Evolutionary conservation across 345 rosid genomes (phyloP), one percentile per base, ranked within the genome.

Genomic region (Passiflora organensis): DNA sequence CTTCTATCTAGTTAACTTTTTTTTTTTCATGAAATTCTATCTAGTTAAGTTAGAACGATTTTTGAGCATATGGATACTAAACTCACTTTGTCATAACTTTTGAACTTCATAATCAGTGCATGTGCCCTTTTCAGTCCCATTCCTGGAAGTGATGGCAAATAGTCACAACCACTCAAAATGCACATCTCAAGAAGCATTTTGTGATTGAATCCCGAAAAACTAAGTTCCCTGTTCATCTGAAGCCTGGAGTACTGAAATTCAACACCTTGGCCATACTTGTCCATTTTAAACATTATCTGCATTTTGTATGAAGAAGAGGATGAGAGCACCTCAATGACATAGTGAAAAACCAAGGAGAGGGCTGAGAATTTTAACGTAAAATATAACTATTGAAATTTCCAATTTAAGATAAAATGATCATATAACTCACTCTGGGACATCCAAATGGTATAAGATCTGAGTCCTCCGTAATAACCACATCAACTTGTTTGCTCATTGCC

Each of bases 371-470:
- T 28, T 8, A 28, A 28, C 34, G 3, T 28, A 8, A 3, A 28
- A 2, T 28, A 28, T 28, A 28, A 28, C 3, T 28, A 28, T 28
- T 28, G 45, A 39, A n/a, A 6, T 18, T 46, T 10, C 24, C 12
- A 54, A 34, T 54, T 48, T 12, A 21, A 53, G 5, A 23, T 23
- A 46, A 38, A 42, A n/a, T 6, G 10, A 44, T n/a, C n/a, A 55
- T 39, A 52, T 20, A 58, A 74, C 96, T 82, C 77, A 93, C 99
- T 78, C 94, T 81, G 32, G 89, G 87, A 72, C 95, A 86, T 57
- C 99, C 99, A 77, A 89, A 93, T 22, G 97, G 89, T 81, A 93
- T 83, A 45, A 93, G 91, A 80, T 93, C 99, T 45, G 99, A 93
- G 72, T 93, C 97, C 77, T 93, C 99, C 0, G 99, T 89, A 58